Conservation (phyloP, 2,329 filamentous ascomycete species). For the Trichoderma koningii region DNA sequence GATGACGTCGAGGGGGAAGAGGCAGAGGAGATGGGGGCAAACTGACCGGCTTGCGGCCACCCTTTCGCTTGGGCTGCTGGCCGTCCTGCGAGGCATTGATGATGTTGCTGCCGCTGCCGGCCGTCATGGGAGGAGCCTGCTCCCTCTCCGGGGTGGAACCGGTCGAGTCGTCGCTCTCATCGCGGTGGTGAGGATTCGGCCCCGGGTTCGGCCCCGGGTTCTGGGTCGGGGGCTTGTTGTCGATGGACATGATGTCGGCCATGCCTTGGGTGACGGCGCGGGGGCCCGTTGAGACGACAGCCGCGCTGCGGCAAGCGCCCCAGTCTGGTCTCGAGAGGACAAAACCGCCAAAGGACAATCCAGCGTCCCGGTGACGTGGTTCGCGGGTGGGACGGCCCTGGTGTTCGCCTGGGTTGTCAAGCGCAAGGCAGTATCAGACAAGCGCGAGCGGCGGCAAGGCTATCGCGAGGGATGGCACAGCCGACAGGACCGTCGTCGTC, state of each 20-base stretch:
- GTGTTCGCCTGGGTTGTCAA: conserved; percentile 13
- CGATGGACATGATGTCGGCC: conserved; percentile 69
- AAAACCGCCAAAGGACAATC: conserved; percentile 31
- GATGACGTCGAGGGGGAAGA: neutral
- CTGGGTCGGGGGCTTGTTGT: conserved; percentile 38
- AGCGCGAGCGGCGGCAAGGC: conserved; percentile 9
- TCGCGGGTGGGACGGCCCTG: conserved; percentile 33
- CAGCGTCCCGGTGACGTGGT: conserved; percentile 40
- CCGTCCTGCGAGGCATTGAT: conserved; percentile 49
- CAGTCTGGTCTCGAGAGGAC: conserved; percentile 34
- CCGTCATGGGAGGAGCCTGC: conserved; percentile 40
- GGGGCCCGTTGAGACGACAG: conserved; percentile 37
- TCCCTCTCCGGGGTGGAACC: conserved; percentile 63
- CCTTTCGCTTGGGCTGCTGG: conserved; percentile 87
- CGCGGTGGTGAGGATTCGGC: conserved; percentile 46
- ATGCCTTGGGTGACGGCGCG: conserved; percentile 53
- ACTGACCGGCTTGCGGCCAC: conserved; percentile 94
- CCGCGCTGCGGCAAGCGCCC: conserved; percentile 44
- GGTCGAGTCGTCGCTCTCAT: conserved; percentile 63
- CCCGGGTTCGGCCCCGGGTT: conserved; percentile 29
- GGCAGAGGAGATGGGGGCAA: neutral
- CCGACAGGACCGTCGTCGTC: conserved; percentile 4
- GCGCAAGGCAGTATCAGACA: neutral
- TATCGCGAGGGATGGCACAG: conserved; percentile 17
- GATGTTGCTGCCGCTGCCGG: conserved; percentile 34